Evolutionary conservation across 1,284 basidiomycete genomes (phyloP).

Genomic region (Exobasidium cylindrosporum): DNA sequence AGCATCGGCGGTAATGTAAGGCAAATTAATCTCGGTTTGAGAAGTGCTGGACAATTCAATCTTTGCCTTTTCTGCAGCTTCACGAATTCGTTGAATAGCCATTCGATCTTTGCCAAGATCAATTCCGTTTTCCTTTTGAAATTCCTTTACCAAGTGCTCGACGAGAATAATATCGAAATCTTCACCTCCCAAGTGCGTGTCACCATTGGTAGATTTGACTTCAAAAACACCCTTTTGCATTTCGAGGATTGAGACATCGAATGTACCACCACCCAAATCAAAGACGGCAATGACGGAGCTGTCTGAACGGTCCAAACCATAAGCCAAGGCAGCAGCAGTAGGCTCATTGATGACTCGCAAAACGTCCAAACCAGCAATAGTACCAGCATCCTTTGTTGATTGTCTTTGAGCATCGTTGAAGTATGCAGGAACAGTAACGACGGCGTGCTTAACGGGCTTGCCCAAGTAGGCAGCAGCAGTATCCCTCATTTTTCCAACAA

Average conservation of each 20-base stretch:
- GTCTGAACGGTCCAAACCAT: constrained; percentile 60
- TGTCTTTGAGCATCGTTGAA: constrained; percentile 99
- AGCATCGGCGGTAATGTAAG: constrained; percentile 94
- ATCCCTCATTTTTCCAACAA: constrained; percentile 91
- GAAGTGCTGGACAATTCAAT: constrained; percentile 90
- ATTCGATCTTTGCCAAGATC: constrained; percentile 82
- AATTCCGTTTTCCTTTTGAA: constrained; percentile 87
- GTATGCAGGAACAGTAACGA: constrained; percentile 94
- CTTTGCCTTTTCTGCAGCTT: constrained; percentile 99
- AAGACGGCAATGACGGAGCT: constrained; percentile 77
- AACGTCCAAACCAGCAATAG: constrained; percentile 93
- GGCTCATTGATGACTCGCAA: constrained; percentile 99
- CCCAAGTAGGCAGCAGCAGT: constrained; percentile 89
- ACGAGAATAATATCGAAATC: constrained; percentile 93
- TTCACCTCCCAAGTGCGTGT: constrained; percentile 97
- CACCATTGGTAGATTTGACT: constrained; percentile 98
- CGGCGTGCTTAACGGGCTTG: constrained; percentile 85
- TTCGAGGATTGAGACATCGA: constrained; percentile 96
- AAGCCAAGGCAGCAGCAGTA: constrained; percentile 93
- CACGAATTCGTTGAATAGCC: constrained; percentile 98
- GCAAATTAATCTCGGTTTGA: constrained; percentile 88
- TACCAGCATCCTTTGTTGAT: constrained; percentile 95
- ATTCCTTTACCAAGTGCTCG: constrained; percentile 80
- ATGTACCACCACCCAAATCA: constrained; percentile 89
- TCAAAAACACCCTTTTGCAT: constrained; percentile 99